Conservation (phyloP, 208 protist genomes). For the Porcisia hertigi region DNA sequence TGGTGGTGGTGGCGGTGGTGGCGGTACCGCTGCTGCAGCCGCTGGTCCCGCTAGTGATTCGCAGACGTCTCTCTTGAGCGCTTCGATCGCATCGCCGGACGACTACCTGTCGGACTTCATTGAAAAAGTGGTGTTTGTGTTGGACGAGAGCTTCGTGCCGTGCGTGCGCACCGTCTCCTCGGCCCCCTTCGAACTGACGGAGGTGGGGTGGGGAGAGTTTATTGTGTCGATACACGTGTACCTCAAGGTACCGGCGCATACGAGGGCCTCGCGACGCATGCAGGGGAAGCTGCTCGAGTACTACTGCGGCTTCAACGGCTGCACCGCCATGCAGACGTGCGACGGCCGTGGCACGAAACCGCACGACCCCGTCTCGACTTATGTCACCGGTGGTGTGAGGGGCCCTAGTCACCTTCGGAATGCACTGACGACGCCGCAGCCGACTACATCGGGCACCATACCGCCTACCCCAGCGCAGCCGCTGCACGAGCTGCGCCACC, state of each 20-base stretch:
- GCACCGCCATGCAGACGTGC: conserved; percentile 26
- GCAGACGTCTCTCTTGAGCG: conserved; percentile 16
- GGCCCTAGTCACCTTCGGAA: conserved; percentile 17
- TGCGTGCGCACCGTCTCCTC: conserved; percentile 58
- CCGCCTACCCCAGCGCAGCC: conserved; percentile 20
- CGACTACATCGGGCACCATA: conserved; percentile 19
- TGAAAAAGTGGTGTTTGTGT: conserved; percentile 73
- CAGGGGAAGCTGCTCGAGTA: conserved; percentile 24
- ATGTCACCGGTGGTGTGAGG: conserved; percentile 16
- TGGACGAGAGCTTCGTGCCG: conserved; percentile 76
- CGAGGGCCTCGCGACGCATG: conserved; percentile 12
- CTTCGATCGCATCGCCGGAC: conserved; percentile 11
- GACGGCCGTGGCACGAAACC: conserved; percentile 30
- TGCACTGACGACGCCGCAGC: conserved; percentile 23
- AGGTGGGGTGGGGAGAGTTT: conserved; percentile 90
- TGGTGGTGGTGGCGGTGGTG: not conserved
- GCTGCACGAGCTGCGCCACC: conserved; percentile 21
- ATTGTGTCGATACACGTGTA: conserved; percentile 78
- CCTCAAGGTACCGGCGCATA: conserved; percentile 40
- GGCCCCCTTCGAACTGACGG: conserved; percentile 83
- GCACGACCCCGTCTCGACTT: conserved; percentile 31
- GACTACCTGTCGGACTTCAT: conserved; percentile 81
- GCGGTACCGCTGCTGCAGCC: not conserved
- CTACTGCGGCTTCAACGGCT: conserved; percentile 36
- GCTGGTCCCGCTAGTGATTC: conserved; percentile 4